Percentiles rank a stretch among this genome's conserved stretches.
These are phyloP conservation scores for Lactarius pseudohatsudake DNA, from an alignment of 768 basidiomycete species.

Conservation along the genomic window DNA sequence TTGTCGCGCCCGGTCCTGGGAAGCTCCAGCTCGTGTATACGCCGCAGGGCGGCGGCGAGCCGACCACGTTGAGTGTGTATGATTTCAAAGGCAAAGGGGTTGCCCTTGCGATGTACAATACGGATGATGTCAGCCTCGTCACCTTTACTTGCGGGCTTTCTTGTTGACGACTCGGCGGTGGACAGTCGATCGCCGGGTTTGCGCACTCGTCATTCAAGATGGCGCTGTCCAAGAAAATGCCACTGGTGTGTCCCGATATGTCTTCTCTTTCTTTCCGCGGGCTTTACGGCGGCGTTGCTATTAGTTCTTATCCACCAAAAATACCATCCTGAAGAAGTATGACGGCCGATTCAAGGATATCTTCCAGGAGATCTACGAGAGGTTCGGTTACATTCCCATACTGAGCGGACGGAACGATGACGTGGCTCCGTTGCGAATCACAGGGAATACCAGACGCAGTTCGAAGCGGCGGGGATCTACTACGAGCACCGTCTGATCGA, in stretches of 20 bases:
- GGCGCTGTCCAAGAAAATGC: constrained; percentile 78
- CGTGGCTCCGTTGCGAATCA: neutral
- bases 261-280: neutral
- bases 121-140: constrained; percentile 67
- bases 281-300: neutral
- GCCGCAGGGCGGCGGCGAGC: constrained; percentile 70
- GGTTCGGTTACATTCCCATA: constrained; percentile 38
- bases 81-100: constrained; percentile 93
- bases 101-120: constrained; percentile 98
- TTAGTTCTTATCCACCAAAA: constrained; percentile 97
- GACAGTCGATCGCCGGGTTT: constrained; percentile 86
- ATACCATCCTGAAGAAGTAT: constrained; percentile 96
- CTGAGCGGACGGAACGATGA: neutral
- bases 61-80: constrained; percentile 77
- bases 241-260: constrained; percentile 47
- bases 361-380: constrained; percentile 94
- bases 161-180: neutral
- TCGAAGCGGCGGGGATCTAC: constrained; percentile 71
- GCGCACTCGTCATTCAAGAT: constrained; percentile 99
- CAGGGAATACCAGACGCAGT: constrained; percentile 68
- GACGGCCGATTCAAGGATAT: constrained; percentile 99
- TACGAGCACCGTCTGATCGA: constrained; percentile 97
- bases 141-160: neutral
- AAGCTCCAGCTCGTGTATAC: constrained; percentile 92
- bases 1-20: constrained; percentile 86